Evolutionary conservation across 257 asterid genomes (phyloP).

Genomic region (Capsicum pubescens): DNA sequence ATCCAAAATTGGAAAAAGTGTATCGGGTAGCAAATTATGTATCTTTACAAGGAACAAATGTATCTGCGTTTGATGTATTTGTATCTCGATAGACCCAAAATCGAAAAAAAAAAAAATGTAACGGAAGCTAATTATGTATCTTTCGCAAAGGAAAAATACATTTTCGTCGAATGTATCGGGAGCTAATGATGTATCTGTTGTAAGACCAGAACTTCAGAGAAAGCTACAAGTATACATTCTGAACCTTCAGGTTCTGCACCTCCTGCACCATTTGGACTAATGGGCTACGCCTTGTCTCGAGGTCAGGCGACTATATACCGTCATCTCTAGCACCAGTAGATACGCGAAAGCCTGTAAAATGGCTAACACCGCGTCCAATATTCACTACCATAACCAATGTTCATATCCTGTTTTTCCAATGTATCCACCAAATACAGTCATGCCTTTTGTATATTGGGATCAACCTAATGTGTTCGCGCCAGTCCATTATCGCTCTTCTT

Average conservation of each 20-base stretch:
- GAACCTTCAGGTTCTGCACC: conserved; percentile 26
- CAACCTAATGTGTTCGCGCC: conserved; percentile 26
- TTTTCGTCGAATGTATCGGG: no score
- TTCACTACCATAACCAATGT: conserved; percentile 27
- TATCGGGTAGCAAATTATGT: no score
- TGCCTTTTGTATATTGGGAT: conserved; percentile 38
- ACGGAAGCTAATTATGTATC: no score
- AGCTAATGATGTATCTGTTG: no score
- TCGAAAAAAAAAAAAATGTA: no score
- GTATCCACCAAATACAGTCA: conserved; percentile 25
- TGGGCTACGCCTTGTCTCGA: conserved; percentile 30
- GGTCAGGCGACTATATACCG: conserved; percentile 11
- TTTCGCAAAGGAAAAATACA: no score
- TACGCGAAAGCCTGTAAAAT: not conserved
- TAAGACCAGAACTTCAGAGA: not conserved
- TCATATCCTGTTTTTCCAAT: conserved; percentile 28
- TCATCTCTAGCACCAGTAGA: conserved; percentile 30
- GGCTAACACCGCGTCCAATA: not conserved
- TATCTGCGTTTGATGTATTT: no score
- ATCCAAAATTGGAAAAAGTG: no score
- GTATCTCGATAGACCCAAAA: no score
- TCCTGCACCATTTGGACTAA: conserved; percentile 20
- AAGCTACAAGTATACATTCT: conserved; percentile 15
- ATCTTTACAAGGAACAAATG: no score
- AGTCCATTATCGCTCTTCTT: conserved; percentile 29